phyloP scores from a whole-genome alignment of 2,329 filamentous ascomycete genomes.

The Fusarium sarcochroum region DNA sequence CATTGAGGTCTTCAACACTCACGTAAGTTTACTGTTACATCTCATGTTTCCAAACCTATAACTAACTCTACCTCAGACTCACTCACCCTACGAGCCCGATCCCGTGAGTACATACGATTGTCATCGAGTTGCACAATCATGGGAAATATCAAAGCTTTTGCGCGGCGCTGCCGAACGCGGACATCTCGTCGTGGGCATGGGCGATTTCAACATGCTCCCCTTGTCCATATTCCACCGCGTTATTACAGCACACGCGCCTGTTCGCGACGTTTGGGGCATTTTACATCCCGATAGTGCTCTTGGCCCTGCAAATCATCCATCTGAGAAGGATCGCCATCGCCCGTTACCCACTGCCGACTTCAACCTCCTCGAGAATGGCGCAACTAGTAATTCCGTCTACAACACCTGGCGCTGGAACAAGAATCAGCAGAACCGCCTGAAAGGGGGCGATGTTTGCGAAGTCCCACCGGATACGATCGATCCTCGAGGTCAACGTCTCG shows the following conservation, averaged over 20 bases:
- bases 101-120: conserved; percentile 88
- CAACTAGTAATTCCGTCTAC: conserved; percentile 85
- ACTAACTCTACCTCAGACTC: conserved; percentile 61
- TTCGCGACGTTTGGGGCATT: conserved; percentile 87
- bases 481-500: conserved; percentile 84
- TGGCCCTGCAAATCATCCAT: conserved; percentile 76
- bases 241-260: conserved; percentile 82
- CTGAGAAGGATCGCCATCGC: conserved; percentile 75
- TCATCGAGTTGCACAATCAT: conserved; percentile 92
- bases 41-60: neutral
- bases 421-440: conserved; percentile 75
- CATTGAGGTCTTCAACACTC: conserved; percentile 93
- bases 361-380: conserved; percentile 85
- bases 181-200: conserved; percentile 86
- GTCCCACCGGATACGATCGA: conserved; percentile 78
- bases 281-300: conserved; percentile 87
- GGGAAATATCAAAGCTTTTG: conserved; percentile 93
- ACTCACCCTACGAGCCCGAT: conserved; percentile 88
- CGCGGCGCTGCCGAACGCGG: conserved; percentile 84
- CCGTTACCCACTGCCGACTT: conserved; percentile 81
- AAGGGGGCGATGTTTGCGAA: conserved; percentile 67
- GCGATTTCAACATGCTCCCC: conserved; percentile 98
- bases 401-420: conserved; percentile 96
- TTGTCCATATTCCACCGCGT: conserved; percentile 86
- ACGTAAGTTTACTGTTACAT: conserved; percentile 64